phyloP scores from a whole-genome alignment of 495 filamentous ascomycete species.

The Hypoxylon intermedium region DNA sequence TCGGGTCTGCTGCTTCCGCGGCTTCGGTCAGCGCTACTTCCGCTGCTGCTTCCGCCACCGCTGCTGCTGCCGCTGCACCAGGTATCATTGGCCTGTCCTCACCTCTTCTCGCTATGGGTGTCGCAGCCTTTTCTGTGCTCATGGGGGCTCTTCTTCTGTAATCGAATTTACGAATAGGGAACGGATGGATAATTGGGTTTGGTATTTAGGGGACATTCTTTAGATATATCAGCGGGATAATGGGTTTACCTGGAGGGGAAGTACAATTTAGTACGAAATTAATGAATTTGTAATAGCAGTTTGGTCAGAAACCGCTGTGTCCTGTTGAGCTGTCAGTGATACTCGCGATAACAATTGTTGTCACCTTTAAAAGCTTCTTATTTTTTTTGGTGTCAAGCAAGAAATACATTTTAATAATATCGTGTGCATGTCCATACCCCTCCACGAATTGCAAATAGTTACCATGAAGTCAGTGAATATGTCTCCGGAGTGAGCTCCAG shows the following conservation, averaged over 20 bases:
- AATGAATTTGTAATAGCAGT: conserved; percentile 7
- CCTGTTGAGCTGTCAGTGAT: too few relatives aligned
- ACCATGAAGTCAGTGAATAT: too few relatives aligned
- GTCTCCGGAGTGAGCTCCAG: too few relatives aligned
- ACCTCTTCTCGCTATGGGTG: conserved; percentile 16
- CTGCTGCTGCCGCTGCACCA: conserved; percentile 4
- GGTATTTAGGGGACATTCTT: neutral
- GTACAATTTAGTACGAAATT: conserved; percentile 1
- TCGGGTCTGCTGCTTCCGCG: conserved; percentile 1
- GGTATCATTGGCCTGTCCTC: conserved; percentile 18
- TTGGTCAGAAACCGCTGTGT: too few relatives aligned
- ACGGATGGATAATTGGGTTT: neutral
- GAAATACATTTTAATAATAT: too few relatives aligned
- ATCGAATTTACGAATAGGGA: neutral
- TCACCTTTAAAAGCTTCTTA: too few relatives aligned
- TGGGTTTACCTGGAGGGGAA: conserved; percentile 4
- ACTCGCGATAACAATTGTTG: too few relatives aligned
- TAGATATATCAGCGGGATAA: neutral
- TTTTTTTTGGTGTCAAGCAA: too few relatives aligned
- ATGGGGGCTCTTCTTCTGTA: conserved; percentile 26
- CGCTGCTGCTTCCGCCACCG: neutral
- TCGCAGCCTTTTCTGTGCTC: conserved; percentile 21
- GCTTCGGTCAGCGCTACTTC: conserved; percentile 3
- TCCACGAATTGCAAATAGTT: too few relatives aligned
- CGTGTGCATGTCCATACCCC: too few relatives aligned